Percentiles rank a stretch among this genome's conserved stretches.
Conservation (phyloP, 2,329 filamentous ascomycete genomes). For the Xylariaceae sp. region DNA sequence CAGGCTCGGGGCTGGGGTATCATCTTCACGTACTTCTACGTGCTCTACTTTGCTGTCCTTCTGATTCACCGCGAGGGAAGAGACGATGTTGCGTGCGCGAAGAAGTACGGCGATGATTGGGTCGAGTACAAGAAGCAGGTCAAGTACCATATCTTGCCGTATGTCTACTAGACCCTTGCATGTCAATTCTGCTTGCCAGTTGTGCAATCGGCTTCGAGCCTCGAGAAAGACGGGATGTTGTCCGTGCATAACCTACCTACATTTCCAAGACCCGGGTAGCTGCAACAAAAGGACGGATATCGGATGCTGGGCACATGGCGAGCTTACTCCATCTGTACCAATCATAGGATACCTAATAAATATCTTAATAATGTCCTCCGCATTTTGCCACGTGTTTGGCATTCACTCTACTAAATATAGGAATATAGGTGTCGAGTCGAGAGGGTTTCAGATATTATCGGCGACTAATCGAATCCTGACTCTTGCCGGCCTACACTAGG, state of each 20-base stretch:
- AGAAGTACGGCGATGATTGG: constrained; percentile 93
- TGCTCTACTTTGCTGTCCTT: constrained; percentile 84
- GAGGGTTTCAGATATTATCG: too few species aligned
- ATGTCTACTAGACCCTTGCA: constrained; percentile 59
- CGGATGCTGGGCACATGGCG: too few species aligned
- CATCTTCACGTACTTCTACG: constrained; percentile 88
- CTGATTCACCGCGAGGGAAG: constrained; percentile 81
- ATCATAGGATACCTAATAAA: constrained; percentile 4
- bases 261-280: too few species aligned
- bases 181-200: background rate
- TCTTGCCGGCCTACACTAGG: too few species aligned
- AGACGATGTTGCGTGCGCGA: constrained; percentile 84
- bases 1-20: constrained; percentile 77
- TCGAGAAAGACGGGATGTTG: background rate
- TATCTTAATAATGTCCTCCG: constrained; percentile 2
- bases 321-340: too few species aligned
- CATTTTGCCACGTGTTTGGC: background rate
- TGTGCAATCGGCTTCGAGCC: background rate
- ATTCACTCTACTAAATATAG: background rate
- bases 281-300: too few species aligned
- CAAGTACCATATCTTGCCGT: constrained; percentile 75
- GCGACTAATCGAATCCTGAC: too few species aligned
- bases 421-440: too few species aligned
- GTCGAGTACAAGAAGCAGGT: constrained; percentile 80
- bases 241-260: background rate